These are phyloP conservation scores for Psilocybe mexicana DNA, from an alignment of 1,284 basidiomycete species.

Conservation along the genomic window DNA sequence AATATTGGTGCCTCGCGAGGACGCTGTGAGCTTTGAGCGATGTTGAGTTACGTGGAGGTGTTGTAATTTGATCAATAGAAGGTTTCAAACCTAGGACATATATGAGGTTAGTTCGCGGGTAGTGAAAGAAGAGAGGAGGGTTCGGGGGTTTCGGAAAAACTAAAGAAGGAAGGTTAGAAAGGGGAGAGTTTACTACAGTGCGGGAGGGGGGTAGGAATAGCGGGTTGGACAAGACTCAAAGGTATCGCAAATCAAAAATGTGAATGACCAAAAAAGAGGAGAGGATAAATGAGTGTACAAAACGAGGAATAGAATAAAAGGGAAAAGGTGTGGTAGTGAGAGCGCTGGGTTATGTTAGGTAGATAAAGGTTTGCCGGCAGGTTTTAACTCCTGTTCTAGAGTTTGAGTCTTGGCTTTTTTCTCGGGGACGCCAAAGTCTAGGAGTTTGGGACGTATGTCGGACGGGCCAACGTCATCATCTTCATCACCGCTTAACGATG, in stretches of 20 bases:
- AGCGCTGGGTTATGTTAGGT: background rate
- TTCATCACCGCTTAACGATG: constrained; percentile 14
- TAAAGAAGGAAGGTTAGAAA: background rate
- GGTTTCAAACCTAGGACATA: too few species aligned
- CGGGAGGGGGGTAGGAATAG: background rate
- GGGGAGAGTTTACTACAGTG: background rate
- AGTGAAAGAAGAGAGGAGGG: too few species aligned
- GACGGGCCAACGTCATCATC: background rate
- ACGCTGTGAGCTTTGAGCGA: too few species aligned
- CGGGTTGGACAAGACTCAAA: background rate
- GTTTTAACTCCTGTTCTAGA: constrained; percentile 8
- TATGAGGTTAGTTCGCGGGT: too few species aligned
- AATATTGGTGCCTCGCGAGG: too few species aligned
- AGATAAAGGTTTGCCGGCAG: constrained; percentile 3
- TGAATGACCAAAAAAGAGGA: background rate
- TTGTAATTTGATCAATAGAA: too few species aligned
- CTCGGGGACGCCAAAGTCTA: constrained; percentile 14
- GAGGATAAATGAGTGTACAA: background rate
- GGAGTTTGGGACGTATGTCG: constrained; percentile 13
- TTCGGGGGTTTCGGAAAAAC: too few species aligned
- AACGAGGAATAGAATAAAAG: background rate
- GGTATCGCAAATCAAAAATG: background rate
- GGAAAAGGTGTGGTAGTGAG: background rate
- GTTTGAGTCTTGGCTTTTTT: constrained; percentile 1
- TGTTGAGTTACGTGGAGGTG: too few species aligned